phyloP scores from a whole-genome alignment of 1,284 basidiomycete species.

The Volvariella volvacea region DNA sequence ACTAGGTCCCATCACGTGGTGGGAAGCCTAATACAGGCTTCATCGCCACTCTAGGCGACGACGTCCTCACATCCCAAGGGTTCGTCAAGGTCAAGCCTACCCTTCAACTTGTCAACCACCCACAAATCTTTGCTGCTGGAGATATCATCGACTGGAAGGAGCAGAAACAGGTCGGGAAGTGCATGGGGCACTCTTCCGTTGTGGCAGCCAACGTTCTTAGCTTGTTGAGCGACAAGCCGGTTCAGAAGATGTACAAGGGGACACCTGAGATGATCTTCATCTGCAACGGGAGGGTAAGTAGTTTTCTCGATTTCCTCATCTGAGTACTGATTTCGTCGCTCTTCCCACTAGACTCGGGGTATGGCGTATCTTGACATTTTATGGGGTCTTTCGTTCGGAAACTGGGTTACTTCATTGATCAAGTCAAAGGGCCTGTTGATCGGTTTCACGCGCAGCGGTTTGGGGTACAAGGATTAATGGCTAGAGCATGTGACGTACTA shows the following conservation, averaged over 20 bases:
- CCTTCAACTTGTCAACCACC: conserved; percentile 39
- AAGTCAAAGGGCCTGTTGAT: conserved; percentile 20
- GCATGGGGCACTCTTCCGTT: conserved; percentile 32
- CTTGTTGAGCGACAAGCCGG: conserved; percentile 26
- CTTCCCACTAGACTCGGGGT: conserved; percentile 41
- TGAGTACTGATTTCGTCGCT: no score
- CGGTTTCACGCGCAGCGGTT: no score
- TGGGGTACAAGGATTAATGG: no score
- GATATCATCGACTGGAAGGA: conserved; percentile 52
- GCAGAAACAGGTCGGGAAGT: conserved; percentile 50
- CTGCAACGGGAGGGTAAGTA: conserved; percentile 51
- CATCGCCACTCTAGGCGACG: conserved; percentile 32
- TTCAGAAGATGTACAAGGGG: conserved; percentile 40
- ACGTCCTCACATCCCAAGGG: conserved; percentile 31
- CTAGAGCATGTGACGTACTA: no score
- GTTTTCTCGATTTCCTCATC: no score
- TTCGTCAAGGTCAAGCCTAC: conserved; percentile 43
- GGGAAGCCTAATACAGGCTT: conserved; percentile 43
- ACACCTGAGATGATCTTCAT: conserved; percentile 42
- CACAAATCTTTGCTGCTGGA: conserved; percentile 49
- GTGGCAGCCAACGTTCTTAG: conserved; percentile 38
- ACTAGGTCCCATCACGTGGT: conserved; percentile 43
- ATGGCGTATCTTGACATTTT: conserved; percentile 33
- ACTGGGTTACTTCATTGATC: conserved; percentile 21
- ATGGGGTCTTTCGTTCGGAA: conserved; percentile 35